phyloP scores from a whole-genome alignment of 1,139 yeast species.

The Arxiozyma slooffiae region DNA sequence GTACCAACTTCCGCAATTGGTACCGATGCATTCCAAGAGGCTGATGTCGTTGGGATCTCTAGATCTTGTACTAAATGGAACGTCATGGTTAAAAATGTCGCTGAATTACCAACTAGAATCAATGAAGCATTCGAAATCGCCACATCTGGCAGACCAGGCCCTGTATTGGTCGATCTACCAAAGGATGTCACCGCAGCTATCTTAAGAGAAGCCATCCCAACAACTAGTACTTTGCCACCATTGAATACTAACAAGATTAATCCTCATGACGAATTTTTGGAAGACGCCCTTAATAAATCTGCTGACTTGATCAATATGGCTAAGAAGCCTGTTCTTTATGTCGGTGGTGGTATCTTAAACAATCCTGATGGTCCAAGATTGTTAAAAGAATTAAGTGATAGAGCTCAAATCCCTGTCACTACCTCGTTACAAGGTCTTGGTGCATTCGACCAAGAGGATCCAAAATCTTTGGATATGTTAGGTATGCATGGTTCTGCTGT shows the following conservation, averaged over 20 bases:
- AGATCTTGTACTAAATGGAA: conserved; percentile 98
- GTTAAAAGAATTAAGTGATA: conserved; percentile 77
- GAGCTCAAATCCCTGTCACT: conserved; percentile 90
- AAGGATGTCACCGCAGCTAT: conserved; percentile 95
- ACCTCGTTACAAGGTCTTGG: conserved; percentile 93
- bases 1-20: conserved; percentile 94
- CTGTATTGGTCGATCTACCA: conserved; percentile 93
- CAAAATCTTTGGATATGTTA: conserved; percentile 85
- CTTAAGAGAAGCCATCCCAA: conserved; percentile 76
- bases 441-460: conserved; percentile 84
- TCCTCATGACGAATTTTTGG: conserved; percentile 67
- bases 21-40: conserved; percentile 98
- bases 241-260: conserved; percentile 63
- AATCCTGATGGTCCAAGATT: conserved; percentile 71
- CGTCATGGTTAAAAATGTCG: conserved; percentile 92
- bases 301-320: conserved; percentile 73
- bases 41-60: conserved; percentile 93
- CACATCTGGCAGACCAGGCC: conserved; percentile 94
- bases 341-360: conserved; percentile 84
- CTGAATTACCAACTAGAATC: conserved; percentile 88
- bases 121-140: conserved; percentile 98
- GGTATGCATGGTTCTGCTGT: conserved; percentile 98
- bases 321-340: conserved; percentile 80
- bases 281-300: conserved; percentile 64
- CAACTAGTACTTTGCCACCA: conserved; percentile 71